Evolutionary conservation across 2,329 filamentous ascomycete species (phyloP).

Genomic region (Gnomoniopsis smithogilvyi): DNA sequence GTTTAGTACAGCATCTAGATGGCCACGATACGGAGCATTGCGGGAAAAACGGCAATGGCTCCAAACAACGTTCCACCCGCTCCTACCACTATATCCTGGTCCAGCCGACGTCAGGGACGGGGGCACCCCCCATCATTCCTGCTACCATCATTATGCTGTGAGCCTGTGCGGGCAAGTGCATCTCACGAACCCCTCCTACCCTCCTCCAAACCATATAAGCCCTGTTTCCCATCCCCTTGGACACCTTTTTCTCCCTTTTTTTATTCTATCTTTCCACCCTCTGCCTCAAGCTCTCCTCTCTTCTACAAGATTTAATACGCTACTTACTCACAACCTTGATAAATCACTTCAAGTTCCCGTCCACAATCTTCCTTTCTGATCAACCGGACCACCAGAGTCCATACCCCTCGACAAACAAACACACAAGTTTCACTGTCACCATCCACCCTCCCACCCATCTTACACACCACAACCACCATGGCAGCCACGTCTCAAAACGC

Average conservation of each 20-base stretch:
- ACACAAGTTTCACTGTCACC: not conserved
- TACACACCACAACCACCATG: constrained; percentile 34
- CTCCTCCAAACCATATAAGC: constrained; percentile 12
- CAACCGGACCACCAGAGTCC: too few relatives aligned
- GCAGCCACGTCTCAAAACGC: not conserved
- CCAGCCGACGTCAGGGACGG: constrained; percentile 17
- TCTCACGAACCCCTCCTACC: constrained; percentile 16
- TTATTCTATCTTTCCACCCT: not conserved
- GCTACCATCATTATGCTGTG: not conserved
- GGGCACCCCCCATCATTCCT: constrained; percentile 1
- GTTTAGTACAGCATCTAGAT: too few relatives aligned
- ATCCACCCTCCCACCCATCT: not conserved
- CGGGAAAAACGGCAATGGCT: not conserved
- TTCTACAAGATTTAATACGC: not conserved
- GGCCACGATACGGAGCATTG: not conserved
- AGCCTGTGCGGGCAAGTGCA: constrained; percentile 8
- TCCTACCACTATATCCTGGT: constrained; percentile 3
- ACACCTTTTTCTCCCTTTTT: not conserved
- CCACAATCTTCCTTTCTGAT: not conserved
- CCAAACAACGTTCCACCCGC: not conserved
- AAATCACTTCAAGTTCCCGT: too few relatives aligned
- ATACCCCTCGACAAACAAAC: too few relatives aligned
- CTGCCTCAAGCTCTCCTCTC: not conserved
- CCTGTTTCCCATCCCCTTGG: constrained; percentile 1
- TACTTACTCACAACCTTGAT: not conserved